A percentile compares a stretch with the other conserved stretches of the same genome.
Conservation (phyloP, 2,329 filamentous ascomycete species). For the Trichophyton verrucosum region DNA sequence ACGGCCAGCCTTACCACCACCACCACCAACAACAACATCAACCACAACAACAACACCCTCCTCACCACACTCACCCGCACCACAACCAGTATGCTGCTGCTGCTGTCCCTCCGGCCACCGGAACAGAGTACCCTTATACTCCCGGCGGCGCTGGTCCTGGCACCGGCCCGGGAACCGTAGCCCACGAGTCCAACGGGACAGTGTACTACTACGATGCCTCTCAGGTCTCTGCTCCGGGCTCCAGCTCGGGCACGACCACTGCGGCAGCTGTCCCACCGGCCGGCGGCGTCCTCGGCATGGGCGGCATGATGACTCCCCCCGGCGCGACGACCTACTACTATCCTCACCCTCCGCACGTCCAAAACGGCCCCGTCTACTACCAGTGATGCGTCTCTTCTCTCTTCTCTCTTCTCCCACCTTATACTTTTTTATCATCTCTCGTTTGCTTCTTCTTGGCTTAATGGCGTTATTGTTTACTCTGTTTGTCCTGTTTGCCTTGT, state of each 20-base stretch:
- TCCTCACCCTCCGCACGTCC: conserved; percentile 33
- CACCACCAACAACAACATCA: conserved; percentile 29
- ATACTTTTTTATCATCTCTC: neutral
- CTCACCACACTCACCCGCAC: conserved; percentile 40
- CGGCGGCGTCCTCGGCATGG: conserved; percentile 52
- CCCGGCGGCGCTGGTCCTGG: neutral
- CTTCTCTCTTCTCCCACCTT: conserved; percentile 3
- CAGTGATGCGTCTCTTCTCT: neutral
- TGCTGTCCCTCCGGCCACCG: conserved; percentile 8
- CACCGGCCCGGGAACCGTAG: conserved; percentile 48
- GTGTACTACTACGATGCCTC: conserved; percentile 84
- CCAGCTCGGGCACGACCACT: neutral
- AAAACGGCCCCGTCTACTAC: conserved; percentile 42
- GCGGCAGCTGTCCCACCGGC: conserved; percentile 23
- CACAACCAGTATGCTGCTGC: conserved; percentile 46
- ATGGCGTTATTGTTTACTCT: conserved; percentile 4
- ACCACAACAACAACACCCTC: conserved; percentile 43
- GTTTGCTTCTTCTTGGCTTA: conserved; percentile 6
- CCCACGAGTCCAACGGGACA: conserved; percentile 89
- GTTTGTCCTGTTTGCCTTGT: neutral
- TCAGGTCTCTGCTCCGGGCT: conserved; percentile 38
- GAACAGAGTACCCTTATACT: conserved; percentile 30
- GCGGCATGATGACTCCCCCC: conserved; percentile 62
- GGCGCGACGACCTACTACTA: conserved; percentile 44
- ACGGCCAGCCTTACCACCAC: conserved; percentile 40